A percentile compares a stretch with the other conserved stretches of the same genome.
phyloP scores from a whole-genome alignment of 2,329 filamentous ascomycete species.

The Endothia cerciana region DNA sequence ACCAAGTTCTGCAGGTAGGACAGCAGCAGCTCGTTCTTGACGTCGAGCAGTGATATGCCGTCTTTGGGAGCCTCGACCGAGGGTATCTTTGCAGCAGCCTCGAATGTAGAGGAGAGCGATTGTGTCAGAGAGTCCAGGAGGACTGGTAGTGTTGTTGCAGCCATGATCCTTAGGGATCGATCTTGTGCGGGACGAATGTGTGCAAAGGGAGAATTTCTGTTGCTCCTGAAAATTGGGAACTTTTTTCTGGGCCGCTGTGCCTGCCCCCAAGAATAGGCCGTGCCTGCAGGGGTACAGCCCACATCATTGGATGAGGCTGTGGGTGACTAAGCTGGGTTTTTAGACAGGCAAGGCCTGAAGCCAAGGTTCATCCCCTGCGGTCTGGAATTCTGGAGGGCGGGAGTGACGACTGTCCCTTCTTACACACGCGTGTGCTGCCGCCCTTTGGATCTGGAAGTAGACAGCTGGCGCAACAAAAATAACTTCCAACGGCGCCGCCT shows the following conservation, averaged over 20 bases:
- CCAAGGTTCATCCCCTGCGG: neutral
- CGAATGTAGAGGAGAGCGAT: conserved; percentile 65
- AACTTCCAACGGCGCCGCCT: conserved; percentile 6
- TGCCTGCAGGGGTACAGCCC: neutral
- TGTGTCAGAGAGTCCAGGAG: conserved; percentile 59
- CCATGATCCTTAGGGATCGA: neutral
- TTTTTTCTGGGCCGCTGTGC: conserved; percentile 23
- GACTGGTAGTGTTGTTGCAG: conserved; percentile 44
- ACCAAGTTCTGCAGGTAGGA: conserved; percentile 95
- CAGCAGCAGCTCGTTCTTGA: conserved; percentile 96
- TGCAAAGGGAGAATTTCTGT: neutral
- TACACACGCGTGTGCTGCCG: neutral
- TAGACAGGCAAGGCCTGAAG: neutral
- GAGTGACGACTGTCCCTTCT: conserved; percentile 14
- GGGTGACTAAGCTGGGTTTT: neutral
- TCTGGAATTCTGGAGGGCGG: conserved; percentile 5
- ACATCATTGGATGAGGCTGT: neutral
- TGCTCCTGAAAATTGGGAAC: neutral
- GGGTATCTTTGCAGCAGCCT: conserved; percentile 66
- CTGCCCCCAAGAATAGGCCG: neutral
- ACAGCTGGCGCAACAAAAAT: conserved; percentile 14
- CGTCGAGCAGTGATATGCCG: conserved; percentile 91
- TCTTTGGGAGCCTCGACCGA: conserved; percentile 74
- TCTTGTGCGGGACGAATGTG: too few species aligned
- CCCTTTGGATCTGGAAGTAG: conserved; percentile 9